Percentiles rank a stretch among this genome's conserved stretches.
These are phyloP conservation scores for Spergularia azorica DNA, from an alignment of 179 eudicot genomes.

Conservation along the genomic window DNA sequence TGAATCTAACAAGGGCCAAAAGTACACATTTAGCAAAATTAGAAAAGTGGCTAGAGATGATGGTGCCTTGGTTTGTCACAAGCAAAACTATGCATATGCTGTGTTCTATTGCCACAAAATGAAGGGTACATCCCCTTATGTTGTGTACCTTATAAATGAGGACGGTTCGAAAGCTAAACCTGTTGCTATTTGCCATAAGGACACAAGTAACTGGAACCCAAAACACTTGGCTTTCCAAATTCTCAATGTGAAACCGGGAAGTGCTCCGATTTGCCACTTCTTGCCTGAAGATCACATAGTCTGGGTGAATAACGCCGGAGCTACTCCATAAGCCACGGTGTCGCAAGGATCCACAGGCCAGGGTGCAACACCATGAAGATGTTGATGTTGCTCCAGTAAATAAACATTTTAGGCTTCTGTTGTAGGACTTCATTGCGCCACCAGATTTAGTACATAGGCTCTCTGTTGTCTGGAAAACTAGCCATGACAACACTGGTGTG, in stretches of 20 bases:
- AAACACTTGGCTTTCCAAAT: conserved; percentile 35
- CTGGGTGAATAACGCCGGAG: conserved; percentile 10
- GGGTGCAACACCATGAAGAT: too few relatives aligned
- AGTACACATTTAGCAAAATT: conserved; percentile 35
- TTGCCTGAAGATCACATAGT: conserved; percentile 38
- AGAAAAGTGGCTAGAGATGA: conserved; percentile 27
- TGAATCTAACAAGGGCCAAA: conserved; percentile 19
- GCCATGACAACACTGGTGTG: too few relatives aligned
- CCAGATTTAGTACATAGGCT: too few relatives aligned
- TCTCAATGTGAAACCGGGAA: conserved; percentile 31
- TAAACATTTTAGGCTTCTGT: too few relatives aligned
- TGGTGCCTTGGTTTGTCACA: conserved; percentile 59
- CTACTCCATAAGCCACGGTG: too few relatives aligned
- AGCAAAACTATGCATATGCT: conserved; percentile 52
- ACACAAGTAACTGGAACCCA: conserved; percentile 68
- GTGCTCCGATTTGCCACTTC: conserved; percentile 32
- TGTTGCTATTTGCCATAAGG: conserved; percentile 62
- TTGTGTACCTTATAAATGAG: conserved; percentile 41
- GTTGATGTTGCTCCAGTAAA: too few relatives aligned
- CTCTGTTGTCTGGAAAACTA: too few relatives aligned
- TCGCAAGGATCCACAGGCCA: too few relatives aligned
- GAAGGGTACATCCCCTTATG: conserved; percentile 42
- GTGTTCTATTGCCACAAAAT: conserved; percentile 74
- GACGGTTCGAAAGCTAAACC: conserved; percentile 51
- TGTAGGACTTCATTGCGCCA: too few relatives aligned